phyloP scores from a whole-genome alignment of 805 yeast species.

The Candida namnaoensis region DNA sequence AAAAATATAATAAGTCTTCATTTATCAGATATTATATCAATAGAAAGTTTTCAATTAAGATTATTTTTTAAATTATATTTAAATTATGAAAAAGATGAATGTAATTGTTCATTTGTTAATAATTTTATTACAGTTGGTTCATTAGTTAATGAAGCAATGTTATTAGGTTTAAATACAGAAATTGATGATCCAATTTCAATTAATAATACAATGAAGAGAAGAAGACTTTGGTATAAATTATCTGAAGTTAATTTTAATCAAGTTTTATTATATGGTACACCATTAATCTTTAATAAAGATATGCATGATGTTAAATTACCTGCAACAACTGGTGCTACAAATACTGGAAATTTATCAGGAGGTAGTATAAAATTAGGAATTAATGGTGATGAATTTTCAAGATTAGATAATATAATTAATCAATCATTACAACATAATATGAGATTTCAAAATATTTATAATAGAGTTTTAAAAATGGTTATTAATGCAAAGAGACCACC shows the following conservation, averaged over 20 bases:
- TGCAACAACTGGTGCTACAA: too few relatives aligned
- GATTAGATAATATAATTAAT: conserved; percentile 11
- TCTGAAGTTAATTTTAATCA: conserved; percentile 12
- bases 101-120: conserved; percentile 13
- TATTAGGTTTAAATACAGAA: conserved; percentile 14
- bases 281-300: conserved; percentile 12
- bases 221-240: conserved; percentile 17
- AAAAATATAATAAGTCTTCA: neutral
- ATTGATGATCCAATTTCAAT: conserved; percentile 2
- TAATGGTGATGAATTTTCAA: too few relatives aligned
- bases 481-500: conserved; percentile 11
- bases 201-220: conserved; percentile 3
- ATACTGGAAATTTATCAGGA: too few relatives aligned
- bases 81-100: conserved; percentile 14
- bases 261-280: conserved; percentile 11
- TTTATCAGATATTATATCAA: neutral
- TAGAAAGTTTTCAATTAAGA: conserved; percentile 13
- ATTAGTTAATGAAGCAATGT: conserved; percentile 12
- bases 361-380: too few relatives aligned
- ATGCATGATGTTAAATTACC: conserved; percentile 12
- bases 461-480: conserved; percentile 10
- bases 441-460: conserved; percentile 6
- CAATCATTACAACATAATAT: conserved; percentile 7
- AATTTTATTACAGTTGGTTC: conserved; percentile 11
- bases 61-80: conserved; percentile 9